Evolutionary conservation across 129 eudicot genomes (phyloP), one percentile per base, ranked within the genome.

Genomic region (Helianthus tuberosus): DNA sequence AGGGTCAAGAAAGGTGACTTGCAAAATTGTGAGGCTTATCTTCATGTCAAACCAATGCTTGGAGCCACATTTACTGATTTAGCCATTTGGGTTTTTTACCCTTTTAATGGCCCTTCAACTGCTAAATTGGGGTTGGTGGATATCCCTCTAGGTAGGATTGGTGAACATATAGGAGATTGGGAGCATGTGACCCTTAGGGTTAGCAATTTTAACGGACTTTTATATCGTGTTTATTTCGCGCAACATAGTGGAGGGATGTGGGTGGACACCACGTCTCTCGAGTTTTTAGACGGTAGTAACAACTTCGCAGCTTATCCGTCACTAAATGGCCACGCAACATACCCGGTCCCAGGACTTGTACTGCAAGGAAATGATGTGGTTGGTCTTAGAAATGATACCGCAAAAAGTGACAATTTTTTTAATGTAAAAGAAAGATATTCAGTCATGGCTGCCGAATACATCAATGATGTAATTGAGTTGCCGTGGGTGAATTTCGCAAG

Each of bases 101-200:
- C 97, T 3, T 91, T 86, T 66, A 91, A 91, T 47, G 97, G 95
- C 5, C 86, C 85, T 13, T 80, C 89, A 12, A 86, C 77, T 3
- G 95, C 91, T 4, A 88, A 84, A 58, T 6, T 91, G 0, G 89
- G 86, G 8, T 41, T 79, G 0, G 16, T 88, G 1, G 76, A 80
- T 54, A 41, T 86, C 36, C 72, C 86, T 8, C 48, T 91, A 48
- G 89, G 89, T 14, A 75, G 80, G 59, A 84, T 88, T 8, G 97
- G 97, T 32, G 89, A 83, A 68, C 97, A 90, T 73, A 86, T 90
- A 32, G 91, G 91, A 10, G 97, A 90, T 57, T 88, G 97, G 97
- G 97, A 90, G 81, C 97, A 90, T 74, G 80, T 90, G 43, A 90
- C 97, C 0, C 71, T 90, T 1, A 77, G 97, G 72, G 72, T 90